Conservation (phyloP, 805 yeast genomes). For the Candida namnaoensis region DNA sequence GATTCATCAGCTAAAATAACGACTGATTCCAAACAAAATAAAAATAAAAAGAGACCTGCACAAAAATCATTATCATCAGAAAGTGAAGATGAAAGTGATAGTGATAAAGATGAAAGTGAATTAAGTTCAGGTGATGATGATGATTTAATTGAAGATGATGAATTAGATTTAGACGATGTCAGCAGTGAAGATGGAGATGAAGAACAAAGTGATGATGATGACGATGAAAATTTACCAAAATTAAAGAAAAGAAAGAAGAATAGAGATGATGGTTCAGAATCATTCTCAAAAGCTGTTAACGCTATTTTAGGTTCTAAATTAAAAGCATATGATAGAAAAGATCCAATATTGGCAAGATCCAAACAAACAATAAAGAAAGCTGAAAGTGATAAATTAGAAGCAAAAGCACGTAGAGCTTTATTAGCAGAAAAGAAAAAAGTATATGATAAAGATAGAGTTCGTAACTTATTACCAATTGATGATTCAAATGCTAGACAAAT, state of each 20-base stretch:
- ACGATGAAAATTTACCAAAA: slow-evolving; percentile 30
- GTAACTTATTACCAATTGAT: slow-evolving; percentile 56
- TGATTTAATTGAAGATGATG: slow-evolving; percentile 13
- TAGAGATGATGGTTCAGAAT: slow-evolving; percentile 60
- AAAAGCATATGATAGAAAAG: slow-evolving; percentile 82
- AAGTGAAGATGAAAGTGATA: slow-evolving; percentile 5
- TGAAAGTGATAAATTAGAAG: slow-evolving; percentile 75
- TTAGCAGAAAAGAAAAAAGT: slow-evolving; percentile 62
- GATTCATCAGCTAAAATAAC: not conserved
- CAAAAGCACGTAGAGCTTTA: slow-evolving; percentile 68
- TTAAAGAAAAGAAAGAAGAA: slow-evolving; percentile 49
- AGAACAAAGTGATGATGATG: slow-evolving; percentile 17
- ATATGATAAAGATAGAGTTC: slow-evolving; percentile 60
- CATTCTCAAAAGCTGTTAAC: slow-evolving; percentile 74
- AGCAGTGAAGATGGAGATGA: slow-evolving; percentile 11
- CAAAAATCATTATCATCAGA: slow-evolving; percentile 2
- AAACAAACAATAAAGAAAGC: slow-evolving; percentile 59
- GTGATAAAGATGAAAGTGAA: slow-evolving; percentile 8
- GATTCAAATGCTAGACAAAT: slow-evolving; percentile 48
- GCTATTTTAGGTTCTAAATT: slow-evolving; percentile 79
- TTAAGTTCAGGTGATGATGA: slow-evolving; percentile 8
- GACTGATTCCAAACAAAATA: not conserved
- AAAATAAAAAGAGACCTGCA: not conserved
- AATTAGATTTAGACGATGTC: slow-evolving; percentile 8
- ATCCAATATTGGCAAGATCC: slow-evolving; percentile 87